Evolutionary conservation across 2,329 filamentous ascomycete species (phyloP), one percentile per base, ranked within the genome.

Genomic region (Neocatenulostroma microsporum): DNA sequence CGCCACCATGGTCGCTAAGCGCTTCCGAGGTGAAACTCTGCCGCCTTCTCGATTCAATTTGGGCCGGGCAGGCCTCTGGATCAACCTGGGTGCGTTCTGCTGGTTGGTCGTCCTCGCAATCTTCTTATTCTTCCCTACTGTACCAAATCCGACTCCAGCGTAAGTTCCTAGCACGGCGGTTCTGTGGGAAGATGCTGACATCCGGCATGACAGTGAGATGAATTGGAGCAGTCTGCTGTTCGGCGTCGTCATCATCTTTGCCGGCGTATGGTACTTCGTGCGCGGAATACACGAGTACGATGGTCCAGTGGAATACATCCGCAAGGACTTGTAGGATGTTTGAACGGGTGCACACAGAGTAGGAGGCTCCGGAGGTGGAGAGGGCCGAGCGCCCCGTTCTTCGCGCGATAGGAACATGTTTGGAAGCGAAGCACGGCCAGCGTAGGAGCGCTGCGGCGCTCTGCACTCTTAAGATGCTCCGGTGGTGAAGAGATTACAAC

Each of bases 211-310:
- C 19, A 14, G 4, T 4, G 44, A 33, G 11, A 56, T 56, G 53
- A 57, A 56, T 29, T 57, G 53, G 55, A 48, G 43, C 12, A 42
- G 46, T 15, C 39, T 57, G 21, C 51, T 58, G 12, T 50, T 45
- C 30, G 47, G 46, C 5, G 20, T 39, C 12, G 39, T 46, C 5
- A 17, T 47, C 25, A 30, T 44, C 19, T 46, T 45, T 23, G 47
- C 47, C 5, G 35, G 40, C 18, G 31, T 20, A 6, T 50, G 42
- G 28, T 50, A 50, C 26, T 25, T 46, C 13, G 15, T 48, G 10
- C 29, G 36, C 5, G 47, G 45, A 15, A 36, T 43, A 24, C 39
- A 48, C 30, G 36, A 49, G 37, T 49, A 51, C 25, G 46, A 49
- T 23, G 48, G 48, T 12, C 48, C 48, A 21, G 48, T 51, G 24